A percentile compares a stretch with the other conserved stretches of the same genome.
Evolutionary conservation across 768 basidiomycete species (phyloP).

Genomic region (Mrakia hoshinonis): DNA sequence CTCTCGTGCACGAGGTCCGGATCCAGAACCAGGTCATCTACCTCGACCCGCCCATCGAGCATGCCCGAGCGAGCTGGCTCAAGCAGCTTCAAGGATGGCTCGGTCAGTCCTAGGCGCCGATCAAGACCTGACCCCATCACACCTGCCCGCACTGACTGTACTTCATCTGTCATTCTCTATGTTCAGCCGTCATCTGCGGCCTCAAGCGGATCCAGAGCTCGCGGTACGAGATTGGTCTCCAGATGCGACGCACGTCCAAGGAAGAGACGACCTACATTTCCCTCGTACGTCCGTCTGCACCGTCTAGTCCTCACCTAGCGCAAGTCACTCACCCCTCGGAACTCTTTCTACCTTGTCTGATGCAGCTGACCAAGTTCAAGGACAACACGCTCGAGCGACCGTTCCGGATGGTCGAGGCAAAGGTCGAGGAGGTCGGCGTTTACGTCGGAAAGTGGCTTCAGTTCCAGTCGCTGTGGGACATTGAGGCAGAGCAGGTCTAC

Average conservation of each 20-base stretch:
- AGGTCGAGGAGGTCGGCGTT: conserved; percentile 73
- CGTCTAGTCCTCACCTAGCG: not conserved
- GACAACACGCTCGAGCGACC: conserved; percentile 69
- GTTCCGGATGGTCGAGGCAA: conserved; percentile 75
- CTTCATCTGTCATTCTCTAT: not conserved
- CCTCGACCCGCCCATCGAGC: conserved; percentile 93
- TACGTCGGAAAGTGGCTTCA: conserved; percentile 98
- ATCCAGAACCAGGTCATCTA: conserved; percentile 99
- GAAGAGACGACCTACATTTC: conserved; percentile 74
- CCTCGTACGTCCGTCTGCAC: conserved; percentile 49
- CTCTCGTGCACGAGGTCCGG: conserved; percentile 88
- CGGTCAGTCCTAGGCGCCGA: conserved; percentile 45
- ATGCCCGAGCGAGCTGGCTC: conserved; percentile 82
- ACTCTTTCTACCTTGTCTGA: not conserved
- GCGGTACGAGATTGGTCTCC: conserved; percentile 90
- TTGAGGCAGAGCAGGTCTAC: conserved; percentile 95
- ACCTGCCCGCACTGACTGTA: not conserved
- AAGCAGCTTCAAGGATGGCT: conserved; percentile 82
- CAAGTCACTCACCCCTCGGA: not conserved
- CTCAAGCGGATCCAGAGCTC: conserved; percentile 84
- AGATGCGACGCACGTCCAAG: conserved; percentile 59
- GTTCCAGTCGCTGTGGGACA: conserved; percentile 98
- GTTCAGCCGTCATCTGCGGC: conserved; percentile 80
- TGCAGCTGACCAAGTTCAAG: conserved; percentile 62
- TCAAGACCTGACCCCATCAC: not conserved